Evolutionary conservation across 2,329 filamentous ascomycete genomes (phyloP).

Genomic region (Beauveria pseudobassiana): DNA sequence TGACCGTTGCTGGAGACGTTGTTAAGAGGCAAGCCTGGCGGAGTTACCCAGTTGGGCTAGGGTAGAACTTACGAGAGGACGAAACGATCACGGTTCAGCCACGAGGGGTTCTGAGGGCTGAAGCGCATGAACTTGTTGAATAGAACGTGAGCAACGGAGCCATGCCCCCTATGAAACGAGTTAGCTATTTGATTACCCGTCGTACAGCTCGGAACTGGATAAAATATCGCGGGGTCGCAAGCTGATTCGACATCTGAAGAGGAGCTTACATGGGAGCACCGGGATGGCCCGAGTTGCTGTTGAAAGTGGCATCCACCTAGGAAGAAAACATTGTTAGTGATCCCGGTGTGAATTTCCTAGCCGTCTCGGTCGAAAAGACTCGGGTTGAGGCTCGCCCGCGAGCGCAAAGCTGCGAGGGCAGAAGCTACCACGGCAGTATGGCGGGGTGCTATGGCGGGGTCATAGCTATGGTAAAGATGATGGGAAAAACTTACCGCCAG

Average conservation of each 20-base stretch:
- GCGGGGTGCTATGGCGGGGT: constrained; percentile 16
- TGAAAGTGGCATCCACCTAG: constrained; percentile 93
- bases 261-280: constrained; percentile 82
- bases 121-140: constrained; percentile 99
- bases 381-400: background rate
- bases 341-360: background rate
- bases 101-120: constrained; percentile 98
- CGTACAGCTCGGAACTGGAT: background rate
- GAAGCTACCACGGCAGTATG: constrained; percentile 10
- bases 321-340: constrained; percentile 19
- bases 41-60: constrained; percentile 3
- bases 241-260: background rate
- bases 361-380: background rate
- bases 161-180: constrained; percentile 57
- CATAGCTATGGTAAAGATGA: constrained; percentile 12
- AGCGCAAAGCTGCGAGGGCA: background rate
- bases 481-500: constrained; percentile 77
- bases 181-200: constrained; percentile 23
- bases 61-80: constrained; percentile 87
- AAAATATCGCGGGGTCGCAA: background rate
- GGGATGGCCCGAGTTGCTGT: constrained; percentile 96
- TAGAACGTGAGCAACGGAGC: constrained; percentile 89
- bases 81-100: constrained; percentile 96
- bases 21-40: constrained; percentile 4
- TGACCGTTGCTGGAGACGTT: constrained; percentile 72